Evolutionary conservation across 2,329 filamentous ascomycete genomes (phyloP), one percentile per base, ranked within the genome.

Genomic region (Sarocladiaceae sp.): DNA sequence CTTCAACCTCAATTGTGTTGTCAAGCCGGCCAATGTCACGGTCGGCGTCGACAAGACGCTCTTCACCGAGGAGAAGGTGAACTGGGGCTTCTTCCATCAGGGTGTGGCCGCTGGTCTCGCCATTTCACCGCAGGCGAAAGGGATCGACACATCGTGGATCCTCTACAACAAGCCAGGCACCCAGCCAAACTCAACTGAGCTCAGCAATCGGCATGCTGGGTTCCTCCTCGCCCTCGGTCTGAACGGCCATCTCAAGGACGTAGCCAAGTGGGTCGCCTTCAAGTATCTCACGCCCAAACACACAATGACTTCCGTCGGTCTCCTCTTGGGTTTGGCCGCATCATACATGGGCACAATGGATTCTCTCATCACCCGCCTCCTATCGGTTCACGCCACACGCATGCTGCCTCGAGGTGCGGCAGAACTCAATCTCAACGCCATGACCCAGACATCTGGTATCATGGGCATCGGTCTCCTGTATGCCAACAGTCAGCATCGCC

Each of bases 241-340:
- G 22, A 97, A 97, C 60, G 95, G 94, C 0, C 95, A 99, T 70
- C 75, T 99, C n/a, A 94, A 90, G 60, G 87, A 84, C 7, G 81
- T 99, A 25, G 94, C 94, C 2, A 97, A 97, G 72, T 99, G 94
- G 93, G 87, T 99, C 39, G 93, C 92, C 8, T 99, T 97, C 79
- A 97, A 97, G 64, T 99, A 99, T 60, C 75, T 99, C n/a, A 99
- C 94, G 0, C 93, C 94, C 1, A 99, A 99, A 64, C 95, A 99
- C 68, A 96, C 92, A 23, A 99, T 99, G 94, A 97, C 94, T 22
- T 97, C 94, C 1, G 93, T 99, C 52, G 94, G 94, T 10, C 76
- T 99, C n/a, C 77, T 99, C 3, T 77, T 99, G 1, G 94, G 94
- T 1, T 76, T 99, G 17, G 92, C 94, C 8, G 94, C 90, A 23